Evolutionary conservation across 495 filamentous ascomycete genomes (phyloP).

Genomic region (Bryoglossum gracile): DNA sequence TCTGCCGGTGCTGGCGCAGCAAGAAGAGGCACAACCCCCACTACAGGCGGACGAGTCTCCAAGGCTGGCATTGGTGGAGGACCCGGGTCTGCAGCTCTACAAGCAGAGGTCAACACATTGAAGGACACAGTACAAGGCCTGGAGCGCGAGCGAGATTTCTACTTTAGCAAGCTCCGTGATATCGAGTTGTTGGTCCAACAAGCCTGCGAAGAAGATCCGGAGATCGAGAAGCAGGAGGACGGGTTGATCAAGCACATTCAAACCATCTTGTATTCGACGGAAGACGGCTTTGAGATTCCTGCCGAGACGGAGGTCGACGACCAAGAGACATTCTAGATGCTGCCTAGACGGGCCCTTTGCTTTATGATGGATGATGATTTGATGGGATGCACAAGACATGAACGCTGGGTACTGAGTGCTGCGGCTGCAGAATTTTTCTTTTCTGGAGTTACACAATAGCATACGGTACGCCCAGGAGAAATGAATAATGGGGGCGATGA

Average conservation of each 20-base stretch:
- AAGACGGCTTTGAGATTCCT: constrained; percentile 86
- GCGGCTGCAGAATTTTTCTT: constrained; percentile 14
- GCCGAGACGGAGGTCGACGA: constrained; percentile 59
- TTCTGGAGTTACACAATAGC: constrained; percentile 22
- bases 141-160: constrained; percentile 94
- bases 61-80: constrained; percentile 47
- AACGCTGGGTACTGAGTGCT: no score
- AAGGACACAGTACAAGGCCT: constrained; percentile 82
- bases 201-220: constrained; percentile 81
- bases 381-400: no score
- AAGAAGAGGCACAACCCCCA: constrained; percentile 68
- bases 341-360: no score
- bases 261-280: constrained; percentile 92
- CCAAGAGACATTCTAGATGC: constrained; percentile 72
- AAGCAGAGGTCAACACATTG: constrained; percentile 72
- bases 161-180: constrained; percentile 95
- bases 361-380: constrained; percentile 15
- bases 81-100: constrained; percentile 55
- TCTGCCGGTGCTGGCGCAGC: constrained; percentile 48
- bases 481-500: constrained; percentile 12
- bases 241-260: constrained; percentile 91
- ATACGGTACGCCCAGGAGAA: constrained; percentile 5
- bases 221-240: constrained; percentile 87
- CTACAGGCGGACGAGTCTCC: constrained; percentile 47
- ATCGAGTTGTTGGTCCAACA: constrained; percentile 92